Evolutionary conservation across 2,329 filamentous ascomycete species (phyloP).

Genomic region (Xylariaceae sp.): DNA sequence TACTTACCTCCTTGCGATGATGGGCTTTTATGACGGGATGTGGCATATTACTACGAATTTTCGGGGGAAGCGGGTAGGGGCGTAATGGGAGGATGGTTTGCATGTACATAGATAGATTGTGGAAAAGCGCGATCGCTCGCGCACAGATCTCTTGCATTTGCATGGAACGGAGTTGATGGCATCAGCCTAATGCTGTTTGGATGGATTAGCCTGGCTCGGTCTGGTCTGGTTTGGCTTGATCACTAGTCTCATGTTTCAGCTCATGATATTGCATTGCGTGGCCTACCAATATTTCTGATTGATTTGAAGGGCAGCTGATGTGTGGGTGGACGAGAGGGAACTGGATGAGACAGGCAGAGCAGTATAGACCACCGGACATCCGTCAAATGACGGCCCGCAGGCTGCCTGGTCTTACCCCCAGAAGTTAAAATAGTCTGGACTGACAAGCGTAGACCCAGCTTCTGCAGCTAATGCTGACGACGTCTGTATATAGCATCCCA

Average conservation of each 20-base stretch:
- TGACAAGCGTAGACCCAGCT: background rate
- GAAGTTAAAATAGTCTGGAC: background rate
- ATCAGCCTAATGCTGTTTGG: no score
- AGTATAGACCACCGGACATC: background rate
- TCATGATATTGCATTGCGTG: conserved; percentile 3
- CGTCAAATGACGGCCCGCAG: background rate
- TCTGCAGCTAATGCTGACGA: no score
- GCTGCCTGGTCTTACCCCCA: background rate
- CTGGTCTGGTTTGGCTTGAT: background rate
- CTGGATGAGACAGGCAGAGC: background rate
- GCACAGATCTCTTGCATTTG: conserved; percentile 2
- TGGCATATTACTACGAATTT: background rate
- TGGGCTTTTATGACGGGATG: no score
- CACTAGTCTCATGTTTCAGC: background rate
- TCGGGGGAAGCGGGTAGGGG: background rate
- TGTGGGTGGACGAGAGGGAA: background rate
- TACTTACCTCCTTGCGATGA: no score
- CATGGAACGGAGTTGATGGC: conserved; percentile 7
- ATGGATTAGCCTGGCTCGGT: no score
- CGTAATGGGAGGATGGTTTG: background rate
- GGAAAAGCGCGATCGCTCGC: conserved; percentile 1
- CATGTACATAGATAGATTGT: conserved; percentile 11
- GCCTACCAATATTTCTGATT: background rate
- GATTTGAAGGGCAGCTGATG: background rate
- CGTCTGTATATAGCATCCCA: no score